These are phyloP conservation scores for Suhomyces panamericanus DNA, from an alignment of 1,139 yeast species.

Conservation along the genomic window DNA sequence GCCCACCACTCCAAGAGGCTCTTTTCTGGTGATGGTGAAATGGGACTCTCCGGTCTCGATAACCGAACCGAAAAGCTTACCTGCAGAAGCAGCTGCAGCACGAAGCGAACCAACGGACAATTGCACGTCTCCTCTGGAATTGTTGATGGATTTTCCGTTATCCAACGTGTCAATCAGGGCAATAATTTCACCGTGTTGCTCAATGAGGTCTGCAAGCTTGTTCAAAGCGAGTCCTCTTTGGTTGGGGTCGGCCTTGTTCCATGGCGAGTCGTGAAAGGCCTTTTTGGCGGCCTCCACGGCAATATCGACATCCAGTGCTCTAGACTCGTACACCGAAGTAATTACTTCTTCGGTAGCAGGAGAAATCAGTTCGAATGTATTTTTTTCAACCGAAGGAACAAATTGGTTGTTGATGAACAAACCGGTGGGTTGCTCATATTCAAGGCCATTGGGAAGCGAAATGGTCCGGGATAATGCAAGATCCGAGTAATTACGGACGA, in stretches of 20 bases:
- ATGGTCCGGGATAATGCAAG: conserved; percentile 4
- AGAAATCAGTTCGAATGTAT: conserved; percentile 52
- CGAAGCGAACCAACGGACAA: conserved; percentile 21
- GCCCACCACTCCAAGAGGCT: conserved; percentile 80
- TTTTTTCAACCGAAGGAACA: conserved; percentile 48
- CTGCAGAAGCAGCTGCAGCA: conserved; percentile 23
- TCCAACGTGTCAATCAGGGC: conserved; percentile 13
- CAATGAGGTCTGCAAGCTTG: conserved; percentile 13
- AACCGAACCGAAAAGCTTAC: conserved; percentile 20
- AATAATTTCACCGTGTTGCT: conserved; percentile 9
- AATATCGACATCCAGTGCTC: conserved; percentile 54
- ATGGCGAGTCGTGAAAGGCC: conserved; percentile 38
- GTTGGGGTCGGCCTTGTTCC: conserved; percentile 10
- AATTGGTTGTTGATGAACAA: conserved; percentile 63
- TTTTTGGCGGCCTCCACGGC: conserved; percentile 59
- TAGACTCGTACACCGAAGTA: conserved; percentile 55
- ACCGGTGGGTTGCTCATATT: conserved; percentile 63
- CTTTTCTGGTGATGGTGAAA: conserved; percentile 38
- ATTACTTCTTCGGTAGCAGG: conserved; percentile 61
- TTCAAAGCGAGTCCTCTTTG: conserved; percentile 10
- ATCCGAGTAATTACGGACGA: not conserved
- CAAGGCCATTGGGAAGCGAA: conserved; percentile 9
- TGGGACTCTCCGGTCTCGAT: conserved; percentile 23
- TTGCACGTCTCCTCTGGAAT: conserved; percentile 18
- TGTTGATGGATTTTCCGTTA: conserved; percentile 12